Evolutionary conservation across 2,329 filamentous ascomycete species (phyloP).

Genomic region (Trichophyton schoenleinii): DNA sequence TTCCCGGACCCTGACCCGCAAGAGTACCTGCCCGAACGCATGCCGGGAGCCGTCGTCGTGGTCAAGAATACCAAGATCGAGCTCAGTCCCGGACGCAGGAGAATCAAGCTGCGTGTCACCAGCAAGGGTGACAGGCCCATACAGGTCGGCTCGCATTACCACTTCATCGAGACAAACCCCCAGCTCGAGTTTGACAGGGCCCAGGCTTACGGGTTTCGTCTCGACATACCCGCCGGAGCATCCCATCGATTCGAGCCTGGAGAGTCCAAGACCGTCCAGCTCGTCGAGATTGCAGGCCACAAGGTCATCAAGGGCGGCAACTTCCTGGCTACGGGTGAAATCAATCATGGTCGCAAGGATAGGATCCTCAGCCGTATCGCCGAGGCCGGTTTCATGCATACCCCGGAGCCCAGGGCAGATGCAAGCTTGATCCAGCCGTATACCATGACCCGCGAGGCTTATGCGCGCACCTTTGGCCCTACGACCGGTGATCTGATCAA

Average conservation of each 20-base stretch:
- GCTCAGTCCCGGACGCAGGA: conserved; percentile 61
- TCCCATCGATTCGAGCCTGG: conserved; percentile 90
- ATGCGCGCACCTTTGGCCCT: conserved; percentile 82
- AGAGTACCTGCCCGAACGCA: conserved; percentile 54
- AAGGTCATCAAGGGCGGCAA: conserved; percentile 78
- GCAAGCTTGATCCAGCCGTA: conserved; percentile 46
- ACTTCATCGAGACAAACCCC: conserved; percentile 91
- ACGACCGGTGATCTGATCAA: conserved; percentile 78
- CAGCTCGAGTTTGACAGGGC: conserved; percentile 77
- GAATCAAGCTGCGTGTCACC: conserved; percentile 63
- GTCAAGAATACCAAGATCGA: conserved; percentile 54
- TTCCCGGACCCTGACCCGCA: conserved; percentile 54
- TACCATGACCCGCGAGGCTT: conserved; percentile 64
- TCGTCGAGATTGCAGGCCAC: conserved; percentile 77
- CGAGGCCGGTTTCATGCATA: conserved; percentile 64
- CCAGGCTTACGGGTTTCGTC: conserved; percentile 67
- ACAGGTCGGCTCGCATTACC: conserved; percentile 88
- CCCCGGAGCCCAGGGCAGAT: conserved; percentile 51
- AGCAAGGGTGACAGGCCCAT: conserved; percentile 83
- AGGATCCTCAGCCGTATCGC: conserved; percentile 57
- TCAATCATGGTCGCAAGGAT: conserved; percentile 51
- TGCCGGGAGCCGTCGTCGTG: conserved; percentile 68
- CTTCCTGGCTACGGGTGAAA: conserved; percentile 56
- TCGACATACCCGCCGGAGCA: conserved; percentile 84
- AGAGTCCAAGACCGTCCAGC: conserved; percentile 75